These are phyloP conservation scores for Rhexocercosporidium sp. DNA, from an alignment of 2,329 filamentous ascomycete genomes.

Conservation along the genomic window DNA sequence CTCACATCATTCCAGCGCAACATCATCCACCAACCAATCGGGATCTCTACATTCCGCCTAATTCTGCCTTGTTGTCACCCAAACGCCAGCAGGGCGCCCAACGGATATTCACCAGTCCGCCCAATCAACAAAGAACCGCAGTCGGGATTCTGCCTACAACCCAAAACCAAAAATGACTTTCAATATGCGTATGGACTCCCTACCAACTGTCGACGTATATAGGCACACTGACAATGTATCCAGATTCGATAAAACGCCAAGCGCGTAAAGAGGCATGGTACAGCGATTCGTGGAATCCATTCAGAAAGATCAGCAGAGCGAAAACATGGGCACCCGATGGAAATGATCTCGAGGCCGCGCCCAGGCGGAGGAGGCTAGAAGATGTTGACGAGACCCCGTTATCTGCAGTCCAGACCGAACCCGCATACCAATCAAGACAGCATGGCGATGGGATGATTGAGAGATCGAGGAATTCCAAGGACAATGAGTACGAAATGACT, in stretches of 20 bases:
- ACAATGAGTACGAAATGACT: slow-evolving; percentile 28
- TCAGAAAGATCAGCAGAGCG: slow-evolving; percentile 33
- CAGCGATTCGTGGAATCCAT: slow-evolving; percentile 40
- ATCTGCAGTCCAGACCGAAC: slow-evolving; percentile 32
- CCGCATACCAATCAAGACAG: slow-evolving; percentile 22
- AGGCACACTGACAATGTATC: slow-evolving; percentile 31
- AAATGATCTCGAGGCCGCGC: slow-evolving; percentile 26
- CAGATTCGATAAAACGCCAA: slow-evolving; percentile 37
- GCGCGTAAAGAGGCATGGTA: slow-evolving; percentile 42
- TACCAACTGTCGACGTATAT: neutral
- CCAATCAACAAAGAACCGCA: slow-evolving; percentile 6
- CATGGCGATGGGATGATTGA: neutral
- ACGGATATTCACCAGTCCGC: neutral
- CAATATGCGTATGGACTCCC: neutral
- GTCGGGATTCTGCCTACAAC: neutral
- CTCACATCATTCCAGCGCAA: neutral
- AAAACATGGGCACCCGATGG: slow-evolving; percentile 27
- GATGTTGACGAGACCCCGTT: slow-evolving; percentile 18
- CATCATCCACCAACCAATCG: neutral
- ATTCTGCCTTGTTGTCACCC: neutral
- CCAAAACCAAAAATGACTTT: neutral
- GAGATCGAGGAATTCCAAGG: slow-evolving; percentile 16
- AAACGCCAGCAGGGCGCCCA: slow-evolving; percentile 1
- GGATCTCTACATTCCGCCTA: neutral
- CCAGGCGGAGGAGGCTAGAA: neutral